Evolutionary conservation across 164 flowering plant genomes (phyloP), one percentile per base, ranked within the genome.

Genomic region (Cinnamomum micranthum): DNA sequence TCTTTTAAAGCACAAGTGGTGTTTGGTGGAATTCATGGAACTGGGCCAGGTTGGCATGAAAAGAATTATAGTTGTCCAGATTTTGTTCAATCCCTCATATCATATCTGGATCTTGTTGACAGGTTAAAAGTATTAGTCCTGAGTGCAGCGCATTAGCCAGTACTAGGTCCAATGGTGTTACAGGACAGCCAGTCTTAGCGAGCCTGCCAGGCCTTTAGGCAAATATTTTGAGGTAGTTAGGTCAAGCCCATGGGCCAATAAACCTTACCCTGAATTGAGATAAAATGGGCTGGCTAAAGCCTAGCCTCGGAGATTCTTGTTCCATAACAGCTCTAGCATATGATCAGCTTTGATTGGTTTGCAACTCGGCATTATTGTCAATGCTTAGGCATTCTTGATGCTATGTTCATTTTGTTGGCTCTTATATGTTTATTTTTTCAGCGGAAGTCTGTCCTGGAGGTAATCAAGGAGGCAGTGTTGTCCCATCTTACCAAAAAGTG

Each of bases 401-500:
- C 47, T 41, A 41, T 41, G 47, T 41, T 41, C 47, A 41, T 41
- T 41, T 41, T 41, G 11, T 41, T 41, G 47, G 47, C 10, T 7
- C 11, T 41, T 41, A 9, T 41, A 41, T 41, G 47, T 41, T 41
- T 41, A 41, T 41, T 41, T 25, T 9, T 84, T 41, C 91, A 93
- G 98, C 88, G 98, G 51, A 95, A 92, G 81, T 76, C 89, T 15
- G 81, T 95, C 72, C 78, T 95, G 86, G 95, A 92, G 82, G 95
- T 93, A 63, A 84, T 95, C 81, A 93, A 95, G 87, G 93, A 93
- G 83, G 89, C 96, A 25, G 94, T 95, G 47, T 77, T 93, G 76
- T 86, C 93, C 47, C 96, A 95, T 87, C 90, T 95, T 6, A 89
- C 99, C 10, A 91, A 90, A 76, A 90, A 95, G 83, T 93, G 97